phyloP scores from a whole-genome alignment of 2,329 filamentous ascomycete species.

The Trichoderma breve region DNA sequence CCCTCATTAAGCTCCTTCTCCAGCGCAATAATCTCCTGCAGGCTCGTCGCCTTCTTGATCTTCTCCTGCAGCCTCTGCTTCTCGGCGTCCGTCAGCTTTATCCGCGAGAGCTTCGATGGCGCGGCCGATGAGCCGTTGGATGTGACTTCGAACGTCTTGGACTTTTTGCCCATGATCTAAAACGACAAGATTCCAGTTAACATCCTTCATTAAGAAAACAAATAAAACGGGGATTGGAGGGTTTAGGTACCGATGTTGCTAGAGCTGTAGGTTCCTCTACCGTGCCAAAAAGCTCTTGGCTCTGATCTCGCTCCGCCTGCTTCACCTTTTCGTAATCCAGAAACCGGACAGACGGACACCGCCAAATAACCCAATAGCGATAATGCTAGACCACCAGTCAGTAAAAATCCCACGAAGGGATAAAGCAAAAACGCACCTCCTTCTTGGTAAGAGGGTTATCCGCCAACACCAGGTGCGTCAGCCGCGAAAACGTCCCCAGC shows the following conservation, averaged over 20 bases:
- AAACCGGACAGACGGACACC: slow-evolving; percentile 80
- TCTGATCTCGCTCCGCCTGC: slow-evolving; percentile 74
- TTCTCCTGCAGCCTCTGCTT: slow-evolving; percentile 79
- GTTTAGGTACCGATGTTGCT: slow-evolving; percentile 60
- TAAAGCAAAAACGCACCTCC: slow-evolving; percentile 63
- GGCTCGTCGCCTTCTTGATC: slow-evolving; percentile 82
- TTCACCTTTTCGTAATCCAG: slow-evolving; percentile 92
- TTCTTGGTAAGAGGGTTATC: slow-evolving; percentile 91
- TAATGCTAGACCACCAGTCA: slow-evolving; percentile 67
- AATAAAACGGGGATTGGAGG: not conserved
- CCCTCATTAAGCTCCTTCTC: slow-evolving; percentile 94
- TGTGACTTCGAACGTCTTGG: slow-evolving; percentile 64
- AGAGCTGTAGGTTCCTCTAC: slow-evolving; percentile 73
- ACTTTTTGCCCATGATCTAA: slow-evolving; percentile 81
- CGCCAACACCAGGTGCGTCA: slow-evolving; percentile 77
- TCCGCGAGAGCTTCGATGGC: slow-evolving; percentile 66
- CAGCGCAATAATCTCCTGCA: slow-evolving; percentile 84
- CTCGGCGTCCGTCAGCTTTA: slow-evolving; percentile 86
- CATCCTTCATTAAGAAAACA: not conserved
- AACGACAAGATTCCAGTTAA: not conserved
- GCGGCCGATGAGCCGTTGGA: slow-evolving; percentile 42
- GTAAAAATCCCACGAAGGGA: not conserved
- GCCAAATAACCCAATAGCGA: slow-evolving; percentile 87
- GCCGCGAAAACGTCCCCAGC: slow-evolving; percentile 62
- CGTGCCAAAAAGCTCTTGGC: slow-evolving; percentile 80